Percentiles rank a stretch among this genome's conserved stretches.
These are phyloP conservation scores for Populus hybrid DNA, from an alignment of 441 rosid species.

Conservation along the genomic window DNA sequence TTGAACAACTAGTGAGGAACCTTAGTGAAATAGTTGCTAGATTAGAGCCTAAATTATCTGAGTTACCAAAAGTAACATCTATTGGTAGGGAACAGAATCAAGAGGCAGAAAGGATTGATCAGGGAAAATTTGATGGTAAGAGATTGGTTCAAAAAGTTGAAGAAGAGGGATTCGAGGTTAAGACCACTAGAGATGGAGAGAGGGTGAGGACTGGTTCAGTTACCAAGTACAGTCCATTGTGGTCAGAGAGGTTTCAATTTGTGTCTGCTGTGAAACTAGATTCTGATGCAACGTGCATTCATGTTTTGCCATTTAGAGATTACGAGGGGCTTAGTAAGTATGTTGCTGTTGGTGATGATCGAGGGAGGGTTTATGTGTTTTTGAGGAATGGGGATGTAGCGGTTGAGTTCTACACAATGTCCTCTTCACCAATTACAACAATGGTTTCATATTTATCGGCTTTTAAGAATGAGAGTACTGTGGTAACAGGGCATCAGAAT, in stretches of 20 bases:
- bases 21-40: conserved; percentile 61
- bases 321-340: conserved; percentile 80
- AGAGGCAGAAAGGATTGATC: conserved; percentile 28
- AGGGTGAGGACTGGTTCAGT: conserved; percentile 47
- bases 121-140: conserved; percentile 17
- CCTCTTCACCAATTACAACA: conserved; percentile 64
- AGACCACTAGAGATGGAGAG: conserved; percentile 29
- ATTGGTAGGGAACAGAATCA: conserved; percentile 13
- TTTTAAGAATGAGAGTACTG: conserved; percentile 70
- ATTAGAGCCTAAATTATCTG: conserved; percentile 56
- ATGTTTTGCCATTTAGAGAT: conserved; percentile 77
- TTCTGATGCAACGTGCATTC: conserved; percentile 65
- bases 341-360: conserved; percentile 82
- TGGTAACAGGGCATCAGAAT: conserved; percentile 79
- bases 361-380: conserved; percentile 72
- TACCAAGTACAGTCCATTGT: conserved; percentile 69
- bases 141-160: conserved; percentile 21
- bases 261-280: conserved; percentile 85
- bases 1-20: conserved; percentile 72
- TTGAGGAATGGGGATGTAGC: conserved; percentile 78
- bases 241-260: conserved; percentile 94
- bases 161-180: conserved; percentile 23
- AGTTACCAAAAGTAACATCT: conserved; percentile 19
- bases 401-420: conserved; percentile 52
- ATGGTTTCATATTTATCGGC: conserved; percentile 73